phyloP scores from a whole-genome alignment of 805 yeast species.

The Candida pseudofarinosa region DNA sequence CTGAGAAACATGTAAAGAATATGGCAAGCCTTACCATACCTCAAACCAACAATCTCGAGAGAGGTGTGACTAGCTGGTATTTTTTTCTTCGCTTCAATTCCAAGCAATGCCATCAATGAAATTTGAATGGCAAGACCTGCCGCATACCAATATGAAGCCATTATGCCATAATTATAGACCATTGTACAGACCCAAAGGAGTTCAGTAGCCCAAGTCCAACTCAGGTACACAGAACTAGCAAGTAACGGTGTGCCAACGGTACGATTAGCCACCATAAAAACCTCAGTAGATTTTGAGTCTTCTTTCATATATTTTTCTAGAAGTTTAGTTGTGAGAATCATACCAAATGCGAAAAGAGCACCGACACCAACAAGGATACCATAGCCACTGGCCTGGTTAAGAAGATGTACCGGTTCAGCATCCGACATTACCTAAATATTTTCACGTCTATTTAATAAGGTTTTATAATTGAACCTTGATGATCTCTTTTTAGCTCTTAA shows the following conservation, averaged over 20 bases:
- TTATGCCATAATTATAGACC: conserved; percentile 23
- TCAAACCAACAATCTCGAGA: conserved; percentile 24
- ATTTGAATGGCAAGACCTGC: conserved; percentile 26
- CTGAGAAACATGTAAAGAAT: conserved; percentile 21
- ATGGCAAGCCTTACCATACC: conserved; percentile 23
- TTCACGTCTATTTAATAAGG: too few relatives aligned
- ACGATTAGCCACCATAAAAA: conserved; percentile 25
- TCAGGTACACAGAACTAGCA: conserved; percentile 21
- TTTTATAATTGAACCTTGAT: too few relatives aligned
- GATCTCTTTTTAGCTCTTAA: too few relatives aligned
- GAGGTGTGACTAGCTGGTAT: conserved; percentile 26
- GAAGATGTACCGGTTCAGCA: conserved; percentile 11
- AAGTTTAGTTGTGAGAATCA: conserved; percentile 22
- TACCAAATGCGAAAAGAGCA: conserved; percentile 26
- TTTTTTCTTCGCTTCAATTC: conserved; percentile 24
- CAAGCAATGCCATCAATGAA: conserved; percentile 20
- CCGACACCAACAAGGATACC: conserved; percentile 30
- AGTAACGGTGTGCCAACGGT: conserved; percentile 18
- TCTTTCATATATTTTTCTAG: conserved; percentile 21
- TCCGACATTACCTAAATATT: conserved; percentile 1
- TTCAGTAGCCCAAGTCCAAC: conserved; percentile 30
- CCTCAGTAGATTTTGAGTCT: conserved; percentile 22
- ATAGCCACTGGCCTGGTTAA: conserved; percentile 26
- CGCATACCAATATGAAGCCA: conserved; percentile 20
- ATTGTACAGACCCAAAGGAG: conserved; percentile 21